These are phyloP conservation scores for Chaetomidium leptoderma DNA, from an alignment of 495 filamentous ascomycete species.

Conservation along the genomic window DNA sequence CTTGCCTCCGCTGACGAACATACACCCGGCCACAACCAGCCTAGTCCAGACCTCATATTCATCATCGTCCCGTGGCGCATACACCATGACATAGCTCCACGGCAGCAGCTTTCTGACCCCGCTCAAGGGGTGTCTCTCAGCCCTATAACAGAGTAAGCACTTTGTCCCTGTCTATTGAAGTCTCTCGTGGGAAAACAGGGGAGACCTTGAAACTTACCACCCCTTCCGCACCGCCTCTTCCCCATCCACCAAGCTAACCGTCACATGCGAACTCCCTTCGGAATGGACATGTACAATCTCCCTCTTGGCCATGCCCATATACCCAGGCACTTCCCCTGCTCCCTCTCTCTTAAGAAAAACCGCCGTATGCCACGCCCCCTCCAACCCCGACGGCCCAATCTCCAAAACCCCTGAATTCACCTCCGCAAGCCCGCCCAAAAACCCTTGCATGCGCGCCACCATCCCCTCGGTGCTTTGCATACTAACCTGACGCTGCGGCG, in stretches of 20 bases:
- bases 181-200: neutral
- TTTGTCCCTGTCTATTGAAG: neutral
- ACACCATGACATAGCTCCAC: slow-evolving; percentile 9
- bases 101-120: neutral
- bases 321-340: neutral
- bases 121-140: slow-evolving; percentile 7
- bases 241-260: slow-evolving; percentile 7
- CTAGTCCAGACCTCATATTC: slow-evolving; percentile 8
- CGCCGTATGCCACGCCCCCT: neutral
- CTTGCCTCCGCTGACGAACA: neutral
- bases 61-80: slow-evolving; percentile 4
- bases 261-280: slow-evolving; percentile 8
- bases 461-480: neutral
- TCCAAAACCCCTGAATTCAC: neutral
- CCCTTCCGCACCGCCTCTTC: neutral
- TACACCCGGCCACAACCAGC: neutral
- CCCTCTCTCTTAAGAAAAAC: neutral
- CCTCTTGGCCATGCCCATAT: neutral
- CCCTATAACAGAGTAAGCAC: neutral
- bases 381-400: neutral
- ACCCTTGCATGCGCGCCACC: slow-evolving; percentile 1
- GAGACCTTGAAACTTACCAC: slow-evolving; percentile 7
- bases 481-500: slow-evolving; percentile 1
- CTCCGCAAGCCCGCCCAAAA: neutral
- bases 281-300: slow-evolving; percentile 4